Conservation (phyloP, 257 asterid species). For the Orobanche coerulescens region DNA sequence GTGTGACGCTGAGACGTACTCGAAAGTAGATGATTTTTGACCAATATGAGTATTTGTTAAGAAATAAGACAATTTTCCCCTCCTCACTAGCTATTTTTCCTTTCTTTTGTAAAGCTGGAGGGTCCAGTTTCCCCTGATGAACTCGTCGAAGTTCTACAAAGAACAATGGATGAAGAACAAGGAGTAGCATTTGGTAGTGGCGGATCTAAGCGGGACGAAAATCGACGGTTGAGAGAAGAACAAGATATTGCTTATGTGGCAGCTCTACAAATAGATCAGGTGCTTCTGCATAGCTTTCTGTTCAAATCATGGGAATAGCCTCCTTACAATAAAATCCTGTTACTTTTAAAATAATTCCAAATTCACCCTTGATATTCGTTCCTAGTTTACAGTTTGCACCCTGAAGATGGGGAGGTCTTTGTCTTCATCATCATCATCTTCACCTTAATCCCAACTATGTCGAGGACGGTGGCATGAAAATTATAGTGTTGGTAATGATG, state of each 20-base stretch:
- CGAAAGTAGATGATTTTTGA: too few relatives aligned
- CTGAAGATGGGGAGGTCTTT: background rate
- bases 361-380: background rate
- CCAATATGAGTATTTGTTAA: too few relatives aligned
- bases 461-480: too few relatives aligned
- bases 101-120: conserved; percentile 51
- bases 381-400: background rate
- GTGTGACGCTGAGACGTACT: too few relatives aligned
- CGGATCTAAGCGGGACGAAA: conserved; percentile 40
- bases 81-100: too few relatives aligned
- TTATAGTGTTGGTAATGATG: too few relatives aligned
- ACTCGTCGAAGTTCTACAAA: conserved; percentile 59
- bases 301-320: too few relatives aligned
- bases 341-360: background rate
- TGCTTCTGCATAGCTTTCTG: conserved; percentile 3
- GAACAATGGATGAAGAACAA: conserved; percentile 73
- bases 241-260: conserved; percentile 77
- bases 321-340: background rate
- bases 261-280: conserved; percentile 73
- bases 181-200: conserved; percentile 58
- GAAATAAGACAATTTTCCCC: too few relatives aligned
- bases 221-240: conserved; percentile 58
- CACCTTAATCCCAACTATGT: too few relatives aligned
- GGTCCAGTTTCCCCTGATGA: conserved; percentile 79
- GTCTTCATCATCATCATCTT: too few relatives aligned